These are phyloP conservation scores for Ascochyta viciae-villosae DNA, from an alignment of 2,329 filamentous ascomycete genomes.

Conservation along the genomic window DNA sequence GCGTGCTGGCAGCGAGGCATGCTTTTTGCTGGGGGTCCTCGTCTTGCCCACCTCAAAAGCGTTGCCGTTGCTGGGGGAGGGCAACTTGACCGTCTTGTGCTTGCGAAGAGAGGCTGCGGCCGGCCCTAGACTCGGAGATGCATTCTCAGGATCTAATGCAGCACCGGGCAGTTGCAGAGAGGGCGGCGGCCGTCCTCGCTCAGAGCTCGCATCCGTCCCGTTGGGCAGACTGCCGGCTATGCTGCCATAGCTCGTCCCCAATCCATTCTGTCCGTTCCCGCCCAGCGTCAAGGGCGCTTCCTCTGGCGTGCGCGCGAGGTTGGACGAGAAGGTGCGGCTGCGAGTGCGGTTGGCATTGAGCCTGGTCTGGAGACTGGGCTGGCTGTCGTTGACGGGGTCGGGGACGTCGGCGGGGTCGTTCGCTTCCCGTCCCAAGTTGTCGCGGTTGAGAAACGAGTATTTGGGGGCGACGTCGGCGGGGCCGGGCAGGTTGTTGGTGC, in stretches of 20 bases:
- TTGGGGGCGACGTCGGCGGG: slow-evolving; percentile 48
- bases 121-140: slow-evolving; percentile 25
- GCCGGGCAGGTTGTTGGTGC: slow-evolving; percentile 43
- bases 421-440: slow-evolving; percentile 28
- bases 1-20: slow-evolving; percentile 34
- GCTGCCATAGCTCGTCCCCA: slow-evolving; percentile 66
- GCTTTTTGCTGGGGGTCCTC: slow-evolving; percentile 39
- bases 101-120: slow-evolving; percentile 24
- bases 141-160: slow-evolving; percentile 58
- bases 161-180: slow-evolving; percentile 68
- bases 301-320: slow-evolving; percentile 27
- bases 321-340: slow-evolving; percentile 7
- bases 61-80: slow-evolving; percentile 35
- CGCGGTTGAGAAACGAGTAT: slow-evolving; percentile 52
- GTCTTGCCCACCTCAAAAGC: slow-evolving; percentile 56
- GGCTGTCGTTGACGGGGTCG: slow-evolving; percentile 35
- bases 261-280: slow-evolving; percentile 25
- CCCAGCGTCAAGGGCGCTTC: slow-evolving; percentile 40
- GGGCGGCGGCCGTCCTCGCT: slow-evolving; percentile 44
- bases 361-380: slow-evolving; percentile 17
- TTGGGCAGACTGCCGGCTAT: slow-evolving; percentile 63
- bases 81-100: slow-evolving; percentile 29
- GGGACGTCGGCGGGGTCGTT: slow-evolving; percentile 34
- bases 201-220: slow-evolving; percentile 15
- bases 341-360: slow-evolving; percentile 22